Conservation (phyloP, 768 basidiomycete genomes). For the Suillus alpinus region DNA sequence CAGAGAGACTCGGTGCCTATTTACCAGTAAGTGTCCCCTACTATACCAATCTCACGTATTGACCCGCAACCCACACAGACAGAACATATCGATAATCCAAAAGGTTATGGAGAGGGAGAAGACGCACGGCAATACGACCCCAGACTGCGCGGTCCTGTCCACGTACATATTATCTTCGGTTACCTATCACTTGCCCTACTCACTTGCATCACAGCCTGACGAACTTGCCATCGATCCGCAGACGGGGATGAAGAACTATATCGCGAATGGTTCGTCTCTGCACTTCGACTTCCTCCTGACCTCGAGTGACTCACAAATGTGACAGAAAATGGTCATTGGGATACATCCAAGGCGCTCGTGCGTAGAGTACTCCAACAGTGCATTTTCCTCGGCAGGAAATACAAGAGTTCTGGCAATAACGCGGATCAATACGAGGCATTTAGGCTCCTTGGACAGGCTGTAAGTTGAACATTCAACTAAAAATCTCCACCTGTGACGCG, state of each 20-base stretch:
- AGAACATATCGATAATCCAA: constrained; percentile 92
- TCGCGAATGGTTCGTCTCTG: constrained; percentile 62
- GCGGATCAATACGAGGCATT: constrained; percentile 77
- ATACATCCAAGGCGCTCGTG: constrained; percentile 79
- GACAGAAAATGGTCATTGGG: constrained; percentile 74
- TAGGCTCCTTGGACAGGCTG: constrained; percentile 71
- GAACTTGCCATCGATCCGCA: constrained; percentile 83
- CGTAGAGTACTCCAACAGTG: constrained; percentile 73
- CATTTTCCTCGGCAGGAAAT: constrained; percentile 71
- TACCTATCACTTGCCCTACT: not conserved
- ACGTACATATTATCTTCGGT: constrained; percentile 40
- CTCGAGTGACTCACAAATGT: not conserved
- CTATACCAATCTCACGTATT: not conserved
- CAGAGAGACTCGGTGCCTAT: constrained; percentile 79
- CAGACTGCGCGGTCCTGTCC: constrained; percentile 76
- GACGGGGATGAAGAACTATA: constrained; percentile 96
- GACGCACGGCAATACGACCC: constrained; percentile 80
- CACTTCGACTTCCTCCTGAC: not conserved
- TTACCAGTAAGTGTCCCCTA: constrained; percentile 55
- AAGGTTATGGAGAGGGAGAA: constrained; percentile 82
- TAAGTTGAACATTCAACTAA: constrained; percentile 32
- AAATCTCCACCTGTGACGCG: not conserved
- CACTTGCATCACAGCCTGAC: constrained; percentile 44
- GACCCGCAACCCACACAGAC: constrained; percentile 38
- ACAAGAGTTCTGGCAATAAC: constrained; percentile 56